Evolutionary conservation across 2,329 filamentous ascomycete genomes (phyloP).

Genomic region (Stachybotrys chlorohalonatus): DNA sequence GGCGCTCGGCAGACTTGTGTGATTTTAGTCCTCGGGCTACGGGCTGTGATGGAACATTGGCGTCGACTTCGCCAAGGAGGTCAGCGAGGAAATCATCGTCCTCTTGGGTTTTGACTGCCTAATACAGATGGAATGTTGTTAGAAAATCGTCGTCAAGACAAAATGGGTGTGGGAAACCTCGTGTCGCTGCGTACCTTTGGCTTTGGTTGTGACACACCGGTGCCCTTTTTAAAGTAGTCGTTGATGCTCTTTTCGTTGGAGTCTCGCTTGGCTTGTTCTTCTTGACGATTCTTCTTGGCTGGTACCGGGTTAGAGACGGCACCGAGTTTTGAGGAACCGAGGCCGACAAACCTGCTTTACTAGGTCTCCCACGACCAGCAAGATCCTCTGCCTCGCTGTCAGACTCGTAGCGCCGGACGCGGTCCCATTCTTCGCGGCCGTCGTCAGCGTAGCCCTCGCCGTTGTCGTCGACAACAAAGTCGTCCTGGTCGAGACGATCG

Average conservation of each 20-base stretch:
- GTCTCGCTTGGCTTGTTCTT: slow-evolving; percentile 76
- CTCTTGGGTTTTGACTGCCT: slow-evolving; percentile 73
- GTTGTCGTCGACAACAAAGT: slow-evolving; percentile 98
- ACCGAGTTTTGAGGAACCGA: background rate
- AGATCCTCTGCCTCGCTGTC: slow-evolving; percentile 54
- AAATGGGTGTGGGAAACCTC: background rate
- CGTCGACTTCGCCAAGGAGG: slow-evolving; percentile 80
- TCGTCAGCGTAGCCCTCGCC: slow-evolving; percentile 95
- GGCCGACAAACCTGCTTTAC: slow-evolving; percentile 38
- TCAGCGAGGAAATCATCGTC: slow-evolving; percentile 82
- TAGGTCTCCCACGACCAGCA: slow-evolving; percentile 34
- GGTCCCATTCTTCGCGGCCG: slow-evolving; percentile 89
- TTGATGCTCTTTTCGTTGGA: slow-evolving; percentile 87
- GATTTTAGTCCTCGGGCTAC: slow-evolving; percentile 51
- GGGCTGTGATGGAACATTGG: slow-evolving; percentile 50
- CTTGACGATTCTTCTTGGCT: slow-evolving; percentile 83
- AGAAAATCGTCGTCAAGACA: background rate
- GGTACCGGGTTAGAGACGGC: background rate
- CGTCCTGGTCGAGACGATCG: slow-evolving; percentile 80
- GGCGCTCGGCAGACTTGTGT: slow-evolving; percentile 65
- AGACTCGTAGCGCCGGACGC: slow-evolving; percentile 57
- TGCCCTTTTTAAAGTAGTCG: slow-evolving; percentile 84
- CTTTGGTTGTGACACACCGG: slow-evolving; percentile 58
- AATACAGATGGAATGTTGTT: background rate
- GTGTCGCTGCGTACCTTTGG: slow-evolving; percentile 53